phyloP scores from a whole-genome alignment of 2,329 filamentous ascomycete species.

The Thelonectria olida region DNA sequence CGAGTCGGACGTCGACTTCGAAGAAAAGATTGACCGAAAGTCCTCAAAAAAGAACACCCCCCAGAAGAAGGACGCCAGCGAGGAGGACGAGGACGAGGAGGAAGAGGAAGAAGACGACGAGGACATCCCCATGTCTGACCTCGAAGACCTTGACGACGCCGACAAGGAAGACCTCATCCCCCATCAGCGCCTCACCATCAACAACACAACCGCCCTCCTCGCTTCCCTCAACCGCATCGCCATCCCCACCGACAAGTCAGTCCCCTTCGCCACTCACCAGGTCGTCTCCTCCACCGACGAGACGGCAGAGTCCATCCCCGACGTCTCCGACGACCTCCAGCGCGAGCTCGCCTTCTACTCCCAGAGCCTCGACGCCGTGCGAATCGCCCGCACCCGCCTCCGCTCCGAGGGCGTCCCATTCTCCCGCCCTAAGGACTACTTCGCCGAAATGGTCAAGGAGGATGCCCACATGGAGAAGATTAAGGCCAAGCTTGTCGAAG shows the following conservation, averaged over 20 bases:
- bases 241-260: conserved; percentile 70
- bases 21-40: conserved; percentile 71
- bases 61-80: conserved; percentile 29
- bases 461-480: conserved; percentile 99
- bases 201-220: conserved; percentile 90
- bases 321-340: conserved; percentile 90
- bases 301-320: conserved; percentile 73
- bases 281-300: conserved; percentile 74
- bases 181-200: conserved; percentile 93
- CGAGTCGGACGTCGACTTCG: conserved; percentile 80
- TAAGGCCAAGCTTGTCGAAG: conserved; percentile 90
- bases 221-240: conserved; percentile 81
- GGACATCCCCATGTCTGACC: conserved; percentile 89
- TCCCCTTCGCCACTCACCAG: conserved; percentile 87
- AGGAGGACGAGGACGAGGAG: conserved; percentile 58
- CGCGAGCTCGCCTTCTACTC: conserved; percentile 94
- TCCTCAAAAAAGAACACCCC: conserved; percentile 56
- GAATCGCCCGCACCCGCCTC: conserved; percentile 76
- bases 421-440: conserved; percentile 91
- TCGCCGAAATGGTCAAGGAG: conserved; percentile 98
- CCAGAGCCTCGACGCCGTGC: conserved; percentile 83
- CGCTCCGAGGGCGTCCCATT: conserved; percentile 87
- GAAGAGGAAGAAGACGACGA: conserved; percentile 81
- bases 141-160: conserved; percentile 79
- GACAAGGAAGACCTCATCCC: conserved; percentile 89